Conservation (phyloP, 257 asterid genomes). For the Cruciata laevipes region DNA sequence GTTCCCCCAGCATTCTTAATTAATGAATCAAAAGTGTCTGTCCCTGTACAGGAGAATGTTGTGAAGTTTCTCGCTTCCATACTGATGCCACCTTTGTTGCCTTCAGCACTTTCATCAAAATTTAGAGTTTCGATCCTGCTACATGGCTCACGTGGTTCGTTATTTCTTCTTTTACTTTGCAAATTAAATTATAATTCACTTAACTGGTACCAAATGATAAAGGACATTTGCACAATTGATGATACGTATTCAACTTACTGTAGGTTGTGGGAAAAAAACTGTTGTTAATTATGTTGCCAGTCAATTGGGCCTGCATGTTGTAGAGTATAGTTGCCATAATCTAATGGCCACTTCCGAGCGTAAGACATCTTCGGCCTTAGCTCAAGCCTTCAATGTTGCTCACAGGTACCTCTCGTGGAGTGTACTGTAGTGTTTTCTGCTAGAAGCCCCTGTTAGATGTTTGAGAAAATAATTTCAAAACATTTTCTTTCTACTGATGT, state of each 20-base stretch:
- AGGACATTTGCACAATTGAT: constrained; percentile 2
- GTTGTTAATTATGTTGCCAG: constrained; percentile 71
- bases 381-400: constrained; percentile 78
- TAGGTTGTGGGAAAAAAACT: constrained; percentile 94
- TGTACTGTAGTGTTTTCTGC: not conserved
- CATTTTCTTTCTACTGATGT: not conserved
- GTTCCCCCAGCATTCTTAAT: constrained; percentile 66
- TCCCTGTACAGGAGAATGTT: constrained; percentile 61
- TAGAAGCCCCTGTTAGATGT: not conserved
- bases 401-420: constrained; percentile 50
- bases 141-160: constrained; percentile 75
- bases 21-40: constrained; percentile 29
- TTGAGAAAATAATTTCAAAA: not conserved
- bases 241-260: constrained; percentile 23
- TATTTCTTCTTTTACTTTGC: constrained; percentile 7
- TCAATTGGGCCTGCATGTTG: constrained; percentile 86
- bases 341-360: constrained; percentile 71
- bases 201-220: not conserved
- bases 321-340: constrained; percentile 80
- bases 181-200: not conserved
- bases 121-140: constrained; percentile 76
- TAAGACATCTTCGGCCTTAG: constrained; percentile 71
- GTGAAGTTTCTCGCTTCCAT: constrained; percentile 65
- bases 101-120: constrained; percentile 72
- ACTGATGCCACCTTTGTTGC: constrained; percentile 76